Conservation (phyloP, 139 green algal species). For the Chlamydomonas incerta region DNA sequence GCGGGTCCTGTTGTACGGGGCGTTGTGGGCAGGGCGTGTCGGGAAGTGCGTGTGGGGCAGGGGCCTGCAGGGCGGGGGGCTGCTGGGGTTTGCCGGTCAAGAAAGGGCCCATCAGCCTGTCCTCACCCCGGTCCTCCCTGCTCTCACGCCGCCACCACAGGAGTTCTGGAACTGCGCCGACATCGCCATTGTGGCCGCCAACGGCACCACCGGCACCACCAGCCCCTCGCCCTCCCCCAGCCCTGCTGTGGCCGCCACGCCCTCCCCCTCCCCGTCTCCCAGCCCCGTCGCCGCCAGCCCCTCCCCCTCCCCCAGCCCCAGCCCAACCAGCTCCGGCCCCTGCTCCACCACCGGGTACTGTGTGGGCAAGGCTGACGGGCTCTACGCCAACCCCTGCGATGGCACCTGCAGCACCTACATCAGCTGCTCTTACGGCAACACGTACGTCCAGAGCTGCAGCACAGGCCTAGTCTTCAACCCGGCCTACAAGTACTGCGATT, state of each 20-base stretch:
- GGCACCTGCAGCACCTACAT: background rate
- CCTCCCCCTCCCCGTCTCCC: background rate
- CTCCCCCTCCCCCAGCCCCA: background rate
- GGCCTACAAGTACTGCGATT: background rate
- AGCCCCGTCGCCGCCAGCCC: background rate
- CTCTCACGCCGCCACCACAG: no score
- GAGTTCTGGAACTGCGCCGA: conserved; percentile 35
- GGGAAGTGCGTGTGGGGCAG: no score
- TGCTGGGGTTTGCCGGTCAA: no score
- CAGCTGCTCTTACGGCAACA: background rate
- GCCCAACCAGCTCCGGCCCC: background rate
- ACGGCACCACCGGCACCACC: no score
- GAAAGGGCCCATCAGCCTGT: no score
- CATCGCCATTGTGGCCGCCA: no score
- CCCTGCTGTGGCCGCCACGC: background rate
- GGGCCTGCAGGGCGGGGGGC: no score
- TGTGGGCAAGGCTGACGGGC: background rate
- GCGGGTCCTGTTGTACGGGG: no score
- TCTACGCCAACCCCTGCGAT: conserved; percentile 15
- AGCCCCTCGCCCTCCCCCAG: no score
- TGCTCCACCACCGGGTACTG: background rate
- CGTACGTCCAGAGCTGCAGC: background rate
- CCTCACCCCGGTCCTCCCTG: no score
- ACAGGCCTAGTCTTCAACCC: background rate
- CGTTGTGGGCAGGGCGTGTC: no score